phyloP scores from a whole-genome alignment of 1,139 yeast species.

The Candida glucosophila region DNA sequence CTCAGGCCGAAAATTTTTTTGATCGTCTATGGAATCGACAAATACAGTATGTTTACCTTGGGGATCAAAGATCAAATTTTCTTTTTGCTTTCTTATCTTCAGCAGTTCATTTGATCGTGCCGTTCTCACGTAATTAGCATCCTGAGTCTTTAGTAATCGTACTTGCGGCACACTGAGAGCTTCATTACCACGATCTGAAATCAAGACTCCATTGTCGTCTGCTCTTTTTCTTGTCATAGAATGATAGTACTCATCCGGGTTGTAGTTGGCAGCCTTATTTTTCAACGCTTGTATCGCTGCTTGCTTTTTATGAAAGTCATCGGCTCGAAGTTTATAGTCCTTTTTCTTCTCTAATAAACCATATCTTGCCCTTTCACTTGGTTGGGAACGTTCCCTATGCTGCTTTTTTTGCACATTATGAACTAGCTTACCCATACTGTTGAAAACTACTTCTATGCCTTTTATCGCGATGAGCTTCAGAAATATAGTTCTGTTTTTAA shows the following conservation, averaged over 20 bases:
- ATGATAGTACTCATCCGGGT: conserved; percentile 96
- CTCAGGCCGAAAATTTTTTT: conserved; percentile 54
- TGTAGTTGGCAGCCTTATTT: conserved; percentile 61
- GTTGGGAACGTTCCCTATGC: conserved; percentile 90
- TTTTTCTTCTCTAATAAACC: conserved; percentile 93
- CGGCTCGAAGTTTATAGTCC: conserved; percentile 84
- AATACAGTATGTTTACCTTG: conserved; percentile 76
- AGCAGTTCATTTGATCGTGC: conserved; percentile 60
- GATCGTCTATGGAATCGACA: conserved; percentile 55
- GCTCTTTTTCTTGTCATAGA: conserved; percentile 72
- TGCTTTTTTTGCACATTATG: conserved; percentile 93
- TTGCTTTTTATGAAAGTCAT: conserved; percentile 82
- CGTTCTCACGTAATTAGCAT: conserved; percentile 75
- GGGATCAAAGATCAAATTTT: conserved; percentile 46
- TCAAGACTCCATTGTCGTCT: conserved; percentile 57
- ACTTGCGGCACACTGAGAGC: conserved; percentile 65
- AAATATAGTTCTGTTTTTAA: not conserved
- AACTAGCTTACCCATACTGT: conserved; percentile 63
- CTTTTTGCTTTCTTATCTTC: conserved; percentile 54
- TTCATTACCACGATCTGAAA: conserved; percentile 61
- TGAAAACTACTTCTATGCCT: too few species aligned
- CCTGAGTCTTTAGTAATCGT: conserved; percentile 80
- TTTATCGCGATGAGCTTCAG: too few species aligned
- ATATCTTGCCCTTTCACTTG: conserved; percentile 57
- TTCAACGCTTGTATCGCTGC: conserved; percentile 72